These are phyloP conservation scores for Teunomyces atbi DNA, from an alignment of 805 yeast species.

Conservation along the genomic window DNA sequence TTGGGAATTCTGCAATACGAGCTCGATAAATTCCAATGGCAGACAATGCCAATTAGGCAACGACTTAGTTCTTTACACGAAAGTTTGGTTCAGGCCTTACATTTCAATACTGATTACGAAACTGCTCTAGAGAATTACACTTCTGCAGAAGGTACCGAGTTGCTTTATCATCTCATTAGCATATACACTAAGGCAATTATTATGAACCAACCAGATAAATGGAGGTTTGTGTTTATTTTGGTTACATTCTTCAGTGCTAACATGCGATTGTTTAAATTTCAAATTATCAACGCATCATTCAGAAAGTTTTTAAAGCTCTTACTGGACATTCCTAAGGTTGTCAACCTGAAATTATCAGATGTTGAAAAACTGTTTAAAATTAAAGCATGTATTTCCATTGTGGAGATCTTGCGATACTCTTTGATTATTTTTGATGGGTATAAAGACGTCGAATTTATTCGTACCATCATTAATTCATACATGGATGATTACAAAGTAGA, in stretches of 20 bases:
- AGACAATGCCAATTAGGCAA: conserved; percentile 17
- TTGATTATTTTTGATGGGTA: conserved; percentile 33
- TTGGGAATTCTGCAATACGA: conserved; percentile 28
- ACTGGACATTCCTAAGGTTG: conserved; percentile 15
- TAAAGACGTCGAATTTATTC: conserved; percentile 22
- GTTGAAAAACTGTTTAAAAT: conserved; percentile 5
- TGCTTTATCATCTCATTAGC: conserved; percentile 28
- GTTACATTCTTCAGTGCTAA: conserved; percentile 18
- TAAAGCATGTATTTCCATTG: conserved; percentile 7
- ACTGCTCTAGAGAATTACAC: conserved; percentile 23
- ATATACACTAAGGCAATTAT: conserved; percentile 25
- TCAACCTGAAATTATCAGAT: conserved; percentile 5
- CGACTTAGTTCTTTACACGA: conserved; percentile 24
- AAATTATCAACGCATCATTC: conserved; percentile 18
- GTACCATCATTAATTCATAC: conserved; percentile 8
- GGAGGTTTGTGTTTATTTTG: conserved; percentile 28
- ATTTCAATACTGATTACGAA: conserved; percentile 16
- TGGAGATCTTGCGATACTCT: conserved; percentile 17
- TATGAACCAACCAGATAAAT: conserved; percentile 20
- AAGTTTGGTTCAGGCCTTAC: conserved; percentile 22
- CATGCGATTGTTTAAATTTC: conserved; percentile 18
- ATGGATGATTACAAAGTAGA: conserved; percentile 4
- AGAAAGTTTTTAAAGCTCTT: conserved; percentile 24
- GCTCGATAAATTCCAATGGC: conserved; percentile 23
- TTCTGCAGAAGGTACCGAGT: conserved; percentile 14